Evolutionary conservation across 805 yeast genomes (phyloP).

Genomic region (Teunomyces lycoperdinae): DNA sequence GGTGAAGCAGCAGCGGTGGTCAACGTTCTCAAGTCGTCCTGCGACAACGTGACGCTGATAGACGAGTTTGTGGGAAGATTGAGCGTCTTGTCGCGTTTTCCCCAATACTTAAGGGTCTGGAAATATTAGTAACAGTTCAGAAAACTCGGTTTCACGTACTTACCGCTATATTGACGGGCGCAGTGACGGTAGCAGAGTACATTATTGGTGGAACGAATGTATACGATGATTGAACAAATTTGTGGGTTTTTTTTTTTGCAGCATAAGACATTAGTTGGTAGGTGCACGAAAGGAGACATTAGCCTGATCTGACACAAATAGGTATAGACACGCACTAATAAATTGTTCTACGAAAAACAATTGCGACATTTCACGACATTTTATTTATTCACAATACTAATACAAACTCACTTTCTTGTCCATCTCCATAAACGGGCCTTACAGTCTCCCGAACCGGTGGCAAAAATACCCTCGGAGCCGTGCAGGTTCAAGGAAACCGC

Average conservation of each 20-base stretch:
- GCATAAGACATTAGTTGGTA: not conserved
- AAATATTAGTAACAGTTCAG: slow-evolving; percentile 20
- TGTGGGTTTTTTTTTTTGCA: not conserved
- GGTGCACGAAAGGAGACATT: not conserved
- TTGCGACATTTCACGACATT: not conserved
- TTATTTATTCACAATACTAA: slow-evolving; percentile 1
- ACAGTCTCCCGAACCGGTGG: slow-evolving; percentile 97
- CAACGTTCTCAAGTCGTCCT: slow-evolving; percentile 84
- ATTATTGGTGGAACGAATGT: slow-evolving; percentile 17
- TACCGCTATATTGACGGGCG: slow-evolving; percentile 92
- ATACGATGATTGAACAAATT: not conserved
- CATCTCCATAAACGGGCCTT: slow-evolving; percentile 96
- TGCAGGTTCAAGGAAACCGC: slow-evolving; percentile 81
- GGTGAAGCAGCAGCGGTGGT: slow-evolving; percentile 80
- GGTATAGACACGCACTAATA: too few species aligned
- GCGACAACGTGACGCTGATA: slow-evolving; percentile 90
- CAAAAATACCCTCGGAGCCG: slow-evolving; percentile 79
- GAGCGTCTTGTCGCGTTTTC: slow-evolving; percentile 84
- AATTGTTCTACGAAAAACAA: too few species aligned
- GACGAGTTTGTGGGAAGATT: slow-evolving; percentile 96
- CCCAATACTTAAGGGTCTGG: slow-evolving; percentile 96
- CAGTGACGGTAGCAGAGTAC: slow-evolving; percentile 79
- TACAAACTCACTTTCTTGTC: slow-evolving; percentile 43
- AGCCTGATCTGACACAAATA: too few species aligned
- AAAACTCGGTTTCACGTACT: not conserved